Base-by-base conservation (phyloP, 2,329 filamentous ascomycete genomes). In the Arthrocladium fulminans region DNA sequence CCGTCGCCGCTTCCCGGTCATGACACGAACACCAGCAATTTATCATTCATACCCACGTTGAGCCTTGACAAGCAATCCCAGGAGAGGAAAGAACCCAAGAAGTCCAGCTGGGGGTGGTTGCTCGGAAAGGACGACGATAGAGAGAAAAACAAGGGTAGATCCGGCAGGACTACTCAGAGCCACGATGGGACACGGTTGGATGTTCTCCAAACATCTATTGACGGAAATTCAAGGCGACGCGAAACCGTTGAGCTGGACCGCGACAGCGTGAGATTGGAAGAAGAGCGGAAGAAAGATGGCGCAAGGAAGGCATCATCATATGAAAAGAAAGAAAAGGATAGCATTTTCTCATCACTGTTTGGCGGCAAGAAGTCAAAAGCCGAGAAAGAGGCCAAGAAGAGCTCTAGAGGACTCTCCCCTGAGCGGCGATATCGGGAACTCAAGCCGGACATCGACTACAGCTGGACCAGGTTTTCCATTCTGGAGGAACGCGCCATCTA, bases 401-500 rank as follows among this genome's bases (percentile, higher is more conserved):
- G 74, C 6, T 79, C 84, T 41, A 80, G 88, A 47, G 80, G 83
- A 4, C 70, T 87, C 6, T 94, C 89, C 0, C 89, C 90, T 2
- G 88, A 95, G 35, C 83, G 83, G n/a, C 75, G 77, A 1, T 80
- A 80, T 54, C 81, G 84, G 44, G 75, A 83, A 29, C 71, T 94
- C 47, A 83, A 81, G 55, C 84, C 92, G 3, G 90, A 97, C 61
- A 77, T 96, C 54, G 90, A 97, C 66, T 98, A 95, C 67, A 86
- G 88, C 58, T 98, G 92, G 86, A 92, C 88, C 1, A 77, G 92
- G 37, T 98, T 97, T 61, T 88, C 88, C 10, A 90, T 98, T 47
- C 73, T 96, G 47, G 90, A 97, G 66, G 92, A 98, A 70, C 79
- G 92, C 51, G 92, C 92, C 17, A 98, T 98, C 51, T 98, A 98